These are phyloP conservation scores for Pleurozium schreberi DNA, from an alignment of 225 moss, liverwort and hornwort species.

Conservation along the genomic window DNA sequence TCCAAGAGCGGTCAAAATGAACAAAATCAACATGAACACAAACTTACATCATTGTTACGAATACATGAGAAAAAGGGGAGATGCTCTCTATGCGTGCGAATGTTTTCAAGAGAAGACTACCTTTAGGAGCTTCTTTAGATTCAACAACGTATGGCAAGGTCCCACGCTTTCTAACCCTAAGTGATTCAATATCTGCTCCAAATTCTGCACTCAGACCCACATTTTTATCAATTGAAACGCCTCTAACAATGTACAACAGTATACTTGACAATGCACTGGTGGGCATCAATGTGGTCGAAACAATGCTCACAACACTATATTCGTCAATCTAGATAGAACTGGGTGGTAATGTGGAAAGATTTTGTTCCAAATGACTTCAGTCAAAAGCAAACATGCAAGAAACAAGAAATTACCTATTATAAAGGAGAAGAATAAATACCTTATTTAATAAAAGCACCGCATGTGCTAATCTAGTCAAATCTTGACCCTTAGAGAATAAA, in stretches of 20 bases:
- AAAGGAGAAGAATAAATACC: constrained; percentile 22
- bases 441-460: constrained; percentile 95
- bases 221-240: background rate
- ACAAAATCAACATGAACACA: too few species aligned
- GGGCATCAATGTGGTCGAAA: background rate
- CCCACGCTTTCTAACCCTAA: constrained; percentile 85
- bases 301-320: background rate
- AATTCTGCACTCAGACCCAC: constrained; percentile 54
- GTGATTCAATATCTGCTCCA: constrained; percentile 92
- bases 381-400: background rate
- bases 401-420: background rate
- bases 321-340: background rate
- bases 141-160: constrained; percentile 90
- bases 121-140: constrained; percentile 72
- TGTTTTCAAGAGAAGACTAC: constrained; percentile 39
- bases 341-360: background rate
- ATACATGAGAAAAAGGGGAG: background rate
- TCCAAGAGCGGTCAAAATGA: background rate
- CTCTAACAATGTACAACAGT: background rate
- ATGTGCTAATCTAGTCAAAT: constrained; percentile 86
- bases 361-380: background rate
- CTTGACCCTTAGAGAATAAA: constrained; percentile 93
- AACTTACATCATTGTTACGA: constrained; percentile 16
- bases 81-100: constrained; percentile 21
- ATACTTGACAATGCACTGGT: background rate